Conservation (phyloP, 345 rosid species). For the Gossypium raimondii region DNA sequence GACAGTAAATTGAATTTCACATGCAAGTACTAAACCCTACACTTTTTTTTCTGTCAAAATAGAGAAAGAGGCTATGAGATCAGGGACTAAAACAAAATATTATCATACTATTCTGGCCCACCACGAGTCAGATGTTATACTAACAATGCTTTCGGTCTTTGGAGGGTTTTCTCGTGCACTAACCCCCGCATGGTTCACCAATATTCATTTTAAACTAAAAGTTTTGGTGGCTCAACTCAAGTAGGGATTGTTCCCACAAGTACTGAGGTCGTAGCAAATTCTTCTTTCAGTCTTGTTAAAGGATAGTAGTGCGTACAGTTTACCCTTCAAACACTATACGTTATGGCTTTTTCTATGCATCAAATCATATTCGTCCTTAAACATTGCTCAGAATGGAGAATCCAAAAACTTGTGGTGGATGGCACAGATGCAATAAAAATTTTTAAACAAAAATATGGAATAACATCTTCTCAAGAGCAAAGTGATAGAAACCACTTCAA, state of each 20-base stretch:
- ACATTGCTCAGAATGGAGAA: background rate
- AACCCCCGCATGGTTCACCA: background rate
- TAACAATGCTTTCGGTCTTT: background rate
- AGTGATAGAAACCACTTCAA: background rate
- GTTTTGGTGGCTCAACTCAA: constrained; percentile 1
- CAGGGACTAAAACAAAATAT: background rate
- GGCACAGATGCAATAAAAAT: background rate
- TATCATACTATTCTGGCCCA: background rate
- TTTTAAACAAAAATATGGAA: background rate
- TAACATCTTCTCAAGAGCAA: background rate
- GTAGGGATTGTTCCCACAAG: background rate
- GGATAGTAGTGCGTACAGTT: background rate
- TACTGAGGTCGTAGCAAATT: background rate
- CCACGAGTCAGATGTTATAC: background rate
- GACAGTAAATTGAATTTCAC: background rate
- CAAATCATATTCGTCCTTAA: background rate
- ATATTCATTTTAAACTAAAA: background rate
- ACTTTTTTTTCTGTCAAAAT: background rate
- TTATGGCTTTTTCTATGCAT: background rate
- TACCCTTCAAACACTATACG: background rate
- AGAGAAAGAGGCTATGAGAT: background rate
- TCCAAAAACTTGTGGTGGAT: background rate
- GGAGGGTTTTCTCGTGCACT: background rate
- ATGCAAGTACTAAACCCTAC: background rate
- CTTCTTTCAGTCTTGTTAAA: background rate